Percentiles rank a stretch among this genome's conserved stretches.
Conservation (phyloP, 768 basidiomycete genomes). For the Harrya chromipes region DNA sequence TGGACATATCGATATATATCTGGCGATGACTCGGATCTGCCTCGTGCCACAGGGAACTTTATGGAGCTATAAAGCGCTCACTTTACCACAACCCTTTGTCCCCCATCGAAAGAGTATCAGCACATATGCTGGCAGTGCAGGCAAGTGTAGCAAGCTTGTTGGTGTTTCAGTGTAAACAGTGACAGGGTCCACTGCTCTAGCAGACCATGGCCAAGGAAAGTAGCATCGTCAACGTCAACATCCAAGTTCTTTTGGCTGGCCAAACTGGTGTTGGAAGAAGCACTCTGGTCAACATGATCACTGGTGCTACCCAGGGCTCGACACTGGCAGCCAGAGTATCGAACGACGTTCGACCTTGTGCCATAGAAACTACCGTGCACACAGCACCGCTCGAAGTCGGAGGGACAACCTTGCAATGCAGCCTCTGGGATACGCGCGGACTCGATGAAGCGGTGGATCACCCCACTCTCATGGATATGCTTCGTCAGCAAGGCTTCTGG, state of each 20-base stretch:
- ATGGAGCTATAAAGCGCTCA: slow-evolving; percentile 2
- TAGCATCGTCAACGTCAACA: slow-evolving; percentile 1
- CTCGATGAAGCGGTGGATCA: slow-evolving; percentile 26
- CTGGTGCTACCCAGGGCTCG: slow-evolving; percentile 11
- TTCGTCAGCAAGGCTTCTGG: slow-evolving; percentile 21
- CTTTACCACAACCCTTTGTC: background rate
- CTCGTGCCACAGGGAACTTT: slow-evolving; percentile 14
- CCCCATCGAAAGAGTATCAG: no score
- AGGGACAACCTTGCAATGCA: slow-evolving; percentile 8
- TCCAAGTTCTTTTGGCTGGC: slow-evolving; percentile 20
- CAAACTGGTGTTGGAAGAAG: slow-evolving; percentile 30
- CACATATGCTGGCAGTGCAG: background rate
- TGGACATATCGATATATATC: slow-evolving; percentile 11
- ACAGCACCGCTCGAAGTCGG: slow-evolving; percentile 1
- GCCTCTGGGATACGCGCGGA: slow-evolving; percentile 27
- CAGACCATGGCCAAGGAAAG: background rate
- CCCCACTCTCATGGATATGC: slow-evolving; percentile 18
- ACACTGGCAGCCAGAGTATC: slow-evolving; percentile 19
- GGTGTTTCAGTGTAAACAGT: background rate
- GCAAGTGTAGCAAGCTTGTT: background rate
- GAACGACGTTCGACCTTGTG: slow-evolving; percentile 24
- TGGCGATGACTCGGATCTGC: slow-evolving; percentile 16
- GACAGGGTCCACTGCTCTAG: background rate
- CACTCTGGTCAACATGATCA: slow-evolving; percentile 27
- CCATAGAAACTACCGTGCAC: slow-evolving; percentile 20